Conservation (phyloP, 306 rosid species). For the Quercus robur region DNA sequence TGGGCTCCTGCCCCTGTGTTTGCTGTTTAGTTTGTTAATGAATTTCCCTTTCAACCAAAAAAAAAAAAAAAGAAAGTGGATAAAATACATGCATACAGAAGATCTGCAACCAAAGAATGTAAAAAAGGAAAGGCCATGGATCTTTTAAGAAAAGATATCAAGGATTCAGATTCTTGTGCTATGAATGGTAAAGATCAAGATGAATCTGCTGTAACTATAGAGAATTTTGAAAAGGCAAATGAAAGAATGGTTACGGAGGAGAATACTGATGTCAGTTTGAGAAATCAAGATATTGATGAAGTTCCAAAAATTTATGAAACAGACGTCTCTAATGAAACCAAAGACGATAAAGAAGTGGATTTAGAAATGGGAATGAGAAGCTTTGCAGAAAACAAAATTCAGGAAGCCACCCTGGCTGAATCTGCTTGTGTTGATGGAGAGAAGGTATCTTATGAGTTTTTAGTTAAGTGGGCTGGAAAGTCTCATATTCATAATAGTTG, state of each 20-base stretch:
- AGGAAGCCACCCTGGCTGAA: slow-evolving; percentile 46
- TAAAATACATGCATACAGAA: slow-evolving; percentile 61
- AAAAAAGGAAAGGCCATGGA: slow-evolving; percentile 53
- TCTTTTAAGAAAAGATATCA: slow-evolving; percentile 26
- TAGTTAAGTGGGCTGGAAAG: slow-evolving; percentile 95
- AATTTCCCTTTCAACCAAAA: too few species aligned
- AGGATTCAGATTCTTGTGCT: slow-evolving; percentile 39
- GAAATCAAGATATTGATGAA: slow-evolving; percentile 37
- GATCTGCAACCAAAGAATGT: slow-evolving; percentile 66
- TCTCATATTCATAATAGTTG: slow-evolving; percentile 91
- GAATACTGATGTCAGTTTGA: slow-evolving; percentile 35
- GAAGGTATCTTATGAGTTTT: slow-evolving; percentile 38
- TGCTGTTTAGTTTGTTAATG: too few species aligned
- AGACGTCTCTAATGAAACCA: slow-evolving; percentile 40
- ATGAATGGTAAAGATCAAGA: slow-evolving; percentile 39
- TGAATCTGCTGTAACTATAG: slow-evolving; percentile 45
- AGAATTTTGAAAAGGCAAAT: slow-evolving; percentile 41
- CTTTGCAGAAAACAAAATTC: slow-evolving; percentile 47
- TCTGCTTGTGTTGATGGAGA: too few species aligned
- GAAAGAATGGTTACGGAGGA: slow-evolving; percentile 41
- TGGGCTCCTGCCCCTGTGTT: too few species aligned
- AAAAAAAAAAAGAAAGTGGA: slow-evolving; percentile 29
- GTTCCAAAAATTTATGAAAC: slow-evolving; percentile 44
- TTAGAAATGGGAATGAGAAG: slow-evolving; percentile 37
- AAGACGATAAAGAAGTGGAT: slow-evolving; percentile 37